Evolutionary conservation across 106 monocot species (phyloP), one percentile per base, ranked within the genome.

Genomic region (Platanthera guangdongensis): DNA sequence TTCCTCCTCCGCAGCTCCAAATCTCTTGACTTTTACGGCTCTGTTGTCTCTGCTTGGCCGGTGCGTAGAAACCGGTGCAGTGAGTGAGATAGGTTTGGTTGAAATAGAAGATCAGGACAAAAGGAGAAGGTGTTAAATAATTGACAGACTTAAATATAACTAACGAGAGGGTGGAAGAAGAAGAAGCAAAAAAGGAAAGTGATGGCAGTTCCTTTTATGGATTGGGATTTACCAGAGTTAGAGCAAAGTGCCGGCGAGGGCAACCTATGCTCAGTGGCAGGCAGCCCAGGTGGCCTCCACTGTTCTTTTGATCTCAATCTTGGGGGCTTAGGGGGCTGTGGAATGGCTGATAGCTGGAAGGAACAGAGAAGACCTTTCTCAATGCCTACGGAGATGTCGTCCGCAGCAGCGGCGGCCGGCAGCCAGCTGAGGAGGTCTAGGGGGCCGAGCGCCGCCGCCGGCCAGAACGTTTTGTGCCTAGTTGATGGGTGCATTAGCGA

Each of bases 181-280:
- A 70, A 70, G 6, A 70, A 73, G 65, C 9, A 65, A 28, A 65
- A 65, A 25, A 65, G 32, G 65, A 25, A 52, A 51, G 52, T 22
- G 73, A 25, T 22, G 52, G 72, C 79, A 28, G 77, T 76, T 73
- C 46, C 32, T 64, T 71, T 80, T 32, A 93, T 90, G 90, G 93
- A 88, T 30, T 90, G 90, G 90, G 93, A 90, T 47, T 74, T 88
- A 9, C 22, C 81, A 8, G 93, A 94, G 65, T 72, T 90, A 63
- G 84, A 84, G 67, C 74, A 57, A 10, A 79, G 78, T 47, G 48
- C 75, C 12, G 83, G 75, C 9, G 83, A 81, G n/a, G 79, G 71
- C 60, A 65, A 67, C 78, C 69, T 79, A n/a, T 82, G 80, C 18
- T 65, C 75, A 13, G 72, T 72, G 30, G 67, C 78, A 9, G 52